A percentile compares a stretch with the other conserved stretches of the same genome.
Evolutionary conservation across 352 stramenopile species (phyloP).

Genomic region (Globisporangium sylvaticum): DNA sequence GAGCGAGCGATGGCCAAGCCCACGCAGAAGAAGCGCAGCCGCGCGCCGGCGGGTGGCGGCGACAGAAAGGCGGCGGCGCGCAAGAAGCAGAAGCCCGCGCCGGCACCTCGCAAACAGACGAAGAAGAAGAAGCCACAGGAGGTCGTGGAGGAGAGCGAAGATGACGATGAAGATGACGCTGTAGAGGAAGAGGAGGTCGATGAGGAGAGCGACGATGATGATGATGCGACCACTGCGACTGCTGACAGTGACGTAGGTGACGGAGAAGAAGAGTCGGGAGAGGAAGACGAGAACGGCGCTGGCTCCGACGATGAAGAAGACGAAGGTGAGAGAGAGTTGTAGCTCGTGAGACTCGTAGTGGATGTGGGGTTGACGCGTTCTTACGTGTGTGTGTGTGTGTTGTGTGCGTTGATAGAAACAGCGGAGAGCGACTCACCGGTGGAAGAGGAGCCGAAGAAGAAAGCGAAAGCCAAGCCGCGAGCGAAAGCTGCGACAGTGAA

Average conservation of each 20-base stretch:
- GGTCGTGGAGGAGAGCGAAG: neutral
- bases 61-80: neutral
- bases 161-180: neutral
- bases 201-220: neutral
- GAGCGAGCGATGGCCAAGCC: constrained; percentile 12
- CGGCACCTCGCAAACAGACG: neutral
- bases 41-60: neutral
- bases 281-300: neutral
- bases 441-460: constrained; percentile 11
- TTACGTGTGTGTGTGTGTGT: neutral
- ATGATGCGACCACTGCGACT: neutral
- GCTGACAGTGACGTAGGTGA: neutral
- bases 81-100: constrained; percentile 19
- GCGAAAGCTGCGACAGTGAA: constrained; percentile 16
- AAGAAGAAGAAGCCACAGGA: constrained; percentile 8
- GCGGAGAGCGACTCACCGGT: neutral
- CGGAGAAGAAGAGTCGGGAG: neutral
- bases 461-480: constrained; percentile 17
- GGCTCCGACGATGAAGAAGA: neutral
- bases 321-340: neutral
- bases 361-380: neutral
- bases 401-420: neutral
- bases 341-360: neutral
- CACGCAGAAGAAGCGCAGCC: constrained; percentile 12
- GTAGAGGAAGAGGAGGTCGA: neutral